Base-by-base conservation (phyloP, 192 early-diverging fungal species). In the Umbelopsis sp. region DNA sequence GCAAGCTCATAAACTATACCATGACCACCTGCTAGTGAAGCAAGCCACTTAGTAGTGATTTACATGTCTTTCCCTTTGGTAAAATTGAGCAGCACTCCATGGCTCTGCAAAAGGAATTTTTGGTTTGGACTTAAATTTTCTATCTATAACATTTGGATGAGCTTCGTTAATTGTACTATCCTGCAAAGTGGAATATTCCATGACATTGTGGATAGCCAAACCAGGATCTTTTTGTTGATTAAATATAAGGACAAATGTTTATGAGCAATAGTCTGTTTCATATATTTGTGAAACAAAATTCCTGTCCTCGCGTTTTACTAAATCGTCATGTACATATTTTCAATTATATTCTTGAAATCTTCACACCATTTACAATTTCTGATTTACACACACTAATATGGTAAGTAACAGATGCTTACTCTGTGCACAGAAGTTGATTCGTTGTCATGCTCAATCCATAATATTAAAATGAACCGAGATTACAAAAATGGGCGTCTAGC, bases 391-490 rank as follows among this genome's bases (percentile, higher is more conserved):
- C 18, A 61, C 55, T 12, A 61, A 7, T 11, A 61, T 35, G 25
- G 37, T 41, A 41, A 41, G 6, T 1, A 6, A n/a, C 27, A 33
- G 18, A 61, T 30, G 55, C 9, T 53, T 33, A 25, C 27, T 37
- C 25, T 25, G 35, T 61, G 55, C 55, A 35, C 33, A 30, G 12
- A 35, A 25, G 16, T 61, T 61, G 55, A 33, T 16, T 61, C 13
- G 23, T 61, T 30, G 55, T 61, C 55, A 61, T 61, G 27, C 30
- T 61, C 55, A 61, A 61, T 13, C 33, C 12, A 61, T n/a, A 7
- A 61, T 61, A 33, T 61, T 30, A 15, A 35, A 35, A n/a, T 61
- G 27, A 25, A 61, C 55, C 55, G 27, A 61, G 25, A 35, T 35
- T n/a, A 35, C 11, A 61, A 35, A 27, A 33, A 15, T 15, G 11